Evolutionary conservation across 345 rosid species (phyloP), one percentile per base, ranked within the genome.

Genomic region (Eucalyptus curtisii): DNA sequence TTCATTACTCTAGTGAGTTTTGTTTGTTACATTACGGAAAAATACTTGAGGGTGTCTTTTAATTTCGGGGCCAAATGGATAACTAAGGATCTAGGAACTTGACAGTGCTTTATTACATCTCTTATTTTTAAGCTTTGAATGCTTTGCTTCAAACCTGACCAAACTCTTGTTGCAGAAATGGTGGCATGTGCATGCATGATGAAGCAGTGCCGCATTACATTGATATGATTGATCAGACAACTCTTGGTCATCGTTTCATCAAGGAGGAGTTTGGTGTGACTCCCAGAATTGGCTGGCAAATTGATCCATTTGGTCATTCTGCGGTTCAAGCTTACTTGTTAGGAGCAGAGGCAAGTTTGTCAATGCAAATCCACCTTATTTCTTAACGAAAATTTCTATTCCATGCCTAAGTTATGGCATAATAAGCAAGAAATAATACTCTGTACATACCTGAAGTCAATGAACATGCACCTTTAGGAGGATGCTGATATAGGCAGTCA

Each of bases 151-250:
- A 9, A 64, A 31, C 64, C 49, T 37, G 64, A 76, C 47, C 50
- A 25, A 33, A 50, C 47, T 66, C 80, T 86, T 91, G 47, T 90
- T 91, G 90, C 90, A 98, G 99, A 95, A 98, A 98, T 89, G 99
- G 99, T n/a, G 99, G 99, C 22, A 95, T 95, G 96, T 96, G 98
- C 90, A 98, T 98, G 99, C 99, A 98, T 88, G 99, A 98, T 91
- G 99, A 98, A 91, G 99, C 99, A 37, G 93, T 90, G 86, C 93
- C 98, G 8, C 99, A 98, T 90, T 98, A 96, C 91, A 95, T 98
- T 90, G 99, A 98, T 91, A 96, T 98, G 98, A 97, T 98, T 91
- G 99, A 98, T 91, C 99, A 98, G 93, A 97, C 97, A 55, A 95
- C 99, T 86, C 98, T 98, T 40, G 99, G 99, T 71, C 99, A 98